Evolutionary conservation across 176 grass and related monocot species (phyloP).

Genomic region (Alloteropsis semialata): DNA sequence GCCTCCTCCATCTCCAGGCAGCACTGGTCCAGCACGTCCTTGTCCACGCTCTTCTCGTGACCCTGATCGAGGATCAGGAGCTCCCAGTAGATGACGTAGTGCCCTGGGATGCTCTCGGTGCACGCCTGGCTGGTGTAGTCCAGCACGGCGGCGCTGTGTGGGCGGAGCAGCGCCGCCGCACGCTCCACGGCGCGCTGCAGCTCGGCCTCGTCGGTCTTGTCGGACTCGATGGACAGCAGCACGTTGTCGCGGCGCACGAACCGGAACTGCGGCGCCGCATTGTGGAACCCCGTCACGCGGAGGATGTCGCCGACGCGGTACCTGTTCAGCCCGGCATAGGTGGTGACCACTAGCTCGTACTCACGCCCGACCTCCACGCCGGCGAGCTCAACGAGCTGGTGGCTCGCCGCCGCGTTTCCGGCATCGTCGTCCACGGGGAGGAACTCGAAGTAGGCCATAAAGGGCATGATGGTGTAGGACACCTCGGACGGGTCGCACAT

Average conservation of each 20-base stretch:
- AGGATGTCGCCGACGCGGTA: neutral
- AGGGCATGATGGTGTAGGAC: too few species aligned
- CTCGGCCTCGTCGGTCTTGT: constrained; percentile 61
- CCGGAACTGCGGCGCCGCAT: constrained; percentile 52
- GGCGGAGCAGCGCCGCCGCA: neutral
- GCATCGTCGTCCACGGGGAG: constrained; percentile 13
- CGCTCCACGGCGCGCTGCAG: constrained; percentile 58
- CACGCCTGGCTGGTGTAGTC: neutral
- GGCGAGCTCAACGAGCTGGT: neutral
- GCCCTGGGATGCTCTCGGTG: neutral
- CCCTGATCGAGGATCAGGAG: too few species aligned
- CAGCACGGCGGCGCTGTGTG: neutral
- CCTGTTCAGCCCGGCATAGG: neutral
- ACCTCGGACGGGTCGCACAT: too few species aligned
- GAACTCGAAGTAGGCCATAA: constrained; percentile 68
- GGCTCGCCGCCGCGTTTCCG: neutral
- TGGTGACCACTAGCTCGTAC: neutral
- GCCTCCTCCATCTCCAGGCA: too few species aligned
- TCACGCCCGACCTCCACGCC: neutral
- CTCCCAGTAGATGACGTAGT: neutral
- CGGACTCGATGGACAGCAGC: neutral
- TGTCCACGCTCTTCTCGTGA: too few species aligned
- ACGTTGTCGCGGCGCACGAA: constrained; percentile 33
- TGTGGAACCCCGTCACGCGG: too few species aligned
- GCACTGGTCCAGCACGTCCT: too few species aligned